Conservation (phyloP, 2,329 filamentous ascomycete species). For the Zymoseptoria crescenta region DNA sequence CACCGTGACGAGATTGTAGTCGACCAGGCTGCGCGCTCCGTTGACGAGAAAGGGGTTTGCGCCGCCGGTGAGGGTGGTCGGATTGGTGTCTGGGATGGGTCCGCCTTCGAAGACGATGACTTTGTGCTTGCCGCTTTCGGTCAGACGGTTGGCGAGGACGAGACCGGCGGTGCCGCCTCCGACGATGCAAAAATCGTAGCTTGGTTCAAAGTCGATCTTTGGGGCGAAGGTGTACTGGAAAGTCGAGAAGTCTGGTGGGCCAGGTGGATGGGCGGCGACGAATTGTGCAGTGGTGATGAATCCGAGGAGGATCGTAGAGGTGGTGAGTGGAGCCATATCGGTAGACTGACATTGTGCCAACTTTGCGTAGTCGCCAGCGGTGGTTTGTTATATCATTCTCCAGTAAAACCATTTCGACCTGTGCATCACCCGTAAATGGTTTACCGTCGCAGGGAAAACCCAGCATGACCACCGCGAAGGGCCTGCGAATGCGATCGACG, state of each 20-base stretch:
- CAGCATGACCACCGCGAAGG: background rate
- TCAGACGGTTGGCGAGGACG: conserved; percentile 16
- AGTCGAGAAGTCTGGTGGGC: conserved; percentile 11
- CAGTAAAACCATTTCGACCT: background rate
- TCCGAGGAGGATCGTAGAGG: background rate
- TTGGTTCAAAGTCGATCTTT: conserved; percentile 2
- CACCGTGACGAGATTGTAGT: conserved; percentile 12
- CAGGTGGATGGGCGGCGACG: background rate
- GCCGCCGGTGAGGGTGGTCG: conserved; percentile 7
- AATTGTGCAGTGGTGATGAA: background rate
- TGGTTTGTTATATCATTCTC: background rate
- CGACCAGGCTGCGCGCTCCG: conserved; percentile 8
- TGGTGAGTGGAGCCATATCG: background rate
- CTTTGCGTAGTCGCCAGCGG: background rate
- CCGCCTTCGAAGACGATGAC: conserved; percentile 14
- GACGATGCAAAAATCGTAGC: conserved; percentile 14
- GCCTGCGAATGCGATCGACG: background rate
- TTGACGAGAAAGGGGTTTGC: conserved; percentile 13
- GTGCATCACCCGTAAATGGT: background rate
- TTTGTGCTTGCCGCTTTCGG: conserved; percentile 11
- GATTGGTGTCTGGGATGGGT: conserved; percentile 7
- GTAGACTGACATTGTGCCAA: background rate
- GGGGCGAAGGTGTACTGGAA: conserved; percentile 9
- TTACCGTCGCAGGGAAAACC: background rate
- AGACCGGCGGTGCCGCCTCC: conserved; percentile 17